phyloP scores from a whole-genome alignment of 805 yeast genomes.

The Teunomyces atbi region DNA sequence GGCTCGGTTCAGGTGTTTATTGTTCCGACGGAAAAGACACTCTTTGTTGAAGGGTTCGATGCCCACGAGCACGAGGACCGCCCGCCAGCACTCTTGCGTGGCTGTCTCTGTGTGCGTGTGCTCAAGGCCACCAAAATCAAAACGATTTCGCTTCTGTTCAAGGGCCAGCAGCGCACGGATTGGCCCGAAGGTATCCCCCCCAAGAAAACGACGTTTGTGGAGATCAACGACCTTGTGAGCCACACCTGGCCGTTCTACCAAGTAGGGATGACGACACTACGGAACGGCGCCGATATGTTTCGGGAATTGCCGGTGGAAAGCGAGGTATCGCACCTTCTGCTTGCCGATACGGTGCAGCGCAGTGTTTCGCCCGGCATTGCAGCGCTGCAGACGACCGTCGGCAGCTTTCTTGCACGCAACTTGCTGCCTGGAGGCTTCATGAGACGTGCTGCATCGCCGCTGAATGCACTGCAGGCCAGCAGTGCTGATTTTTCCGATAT shows the following conservation, averaged over 20 bases:
- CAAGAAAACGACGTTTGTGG: slow-evolving; percentile 63
- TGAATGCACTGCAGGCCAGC: slow-evolving; percentile 16
- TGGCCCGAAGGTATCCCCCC: slow-evolving; percentile 99
- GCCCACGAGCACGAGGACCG: slow-evolving; percentile 58
- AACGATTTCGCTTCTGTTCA: slow-evolving; percentile 56
- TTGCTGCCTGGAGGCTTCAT: slow-evolving; percentile 27
- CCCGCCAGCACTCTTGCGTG: slow-evolving; percentile 80
- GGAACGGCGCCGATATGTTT: slow-evolving; percentile 50
- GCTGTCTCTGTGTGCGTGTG: slow-evolving; percentile 69
- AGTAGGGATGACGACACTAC: slow-evolving; percentile 19
- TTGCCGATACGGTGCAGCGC: slow-evolving; percentile 27
- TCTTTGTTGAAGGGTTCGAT: slow-evolving; percentile 82
- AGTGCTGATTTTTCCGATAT: slow-evolving; percentile 20
- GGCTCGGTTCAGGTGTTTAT: slow-evolving; percentile 69
- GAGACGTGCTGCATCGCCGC: slow-evolving; percentile 30
- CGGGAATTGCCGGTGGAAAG: slow-evolving; percentile 26
- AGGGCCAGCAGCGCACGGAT: slow-evolving; percentile 75
- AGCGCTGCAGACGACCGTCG: slow-evolving; percentile 1
- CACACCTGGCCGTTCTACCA: slow-evolving; percentile 92
- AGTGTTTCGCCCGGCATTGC: slow-evolving; percentile 11
- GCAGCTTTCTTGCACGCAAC: slow-evolving; percentile 24
- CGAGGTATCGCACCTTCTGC: slow-evolving; percentile 37
- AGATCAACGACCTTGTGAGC: slow-evolving; percentile 60
- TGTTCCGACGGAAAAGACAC: slow-evolving; percentile 73
- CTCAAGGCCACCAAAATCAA: slow-evolving; percentile 72